Base-by-base conservation (phyloP, 192 early-diverging fungal species). In the Umbelopsis sp. region DNA sequence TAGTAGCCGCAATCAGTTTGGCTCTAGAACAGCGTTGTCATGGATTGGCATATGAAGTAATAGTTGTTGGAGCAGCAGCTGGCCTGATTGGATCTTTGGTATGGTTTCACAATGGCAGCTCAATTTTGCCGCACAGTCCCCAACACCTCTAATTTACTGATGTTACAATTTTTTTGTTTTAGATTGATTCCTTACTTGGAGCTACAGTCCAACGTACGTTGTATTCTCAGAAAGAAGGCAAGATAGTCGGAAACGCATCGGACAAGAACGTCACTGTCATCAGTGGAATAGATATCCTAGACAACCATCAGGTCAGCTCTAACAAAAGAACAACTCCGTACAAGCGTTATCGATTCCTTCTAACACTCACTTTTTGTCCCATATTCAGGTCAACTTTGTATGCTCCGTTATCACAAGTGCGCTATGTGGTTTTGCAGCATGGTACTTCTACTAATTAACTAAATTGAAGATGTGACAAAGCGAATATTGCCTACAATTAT, bases 131-230 rank as follows among this genome's bases (percentile, higher is more conserved):
- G 22, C 44, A 62, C 32, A 70, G 24, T 11, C 36, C 25, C 24
- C 65, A 3, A 72, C 17, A n/a, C n/a, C n/a, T 20, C 43, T 44
- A 43, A 14, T 26, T 47, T 59, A 45, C 56, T 65, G 17, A 67
- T 52, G n/a, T 45, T 20, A 24, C 34, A 4, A 16, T 34, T 4
- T 31, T 38, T 51, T 29, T 22, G 31, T 5, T 67, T 26, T 74
- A 89, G 85, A 75, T 92, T 26, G 96, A 97, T 81, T 97, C 96
- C 22, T 38, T 97, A 1, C 77, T 97, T 12, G 96, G 96, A 24
- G 94, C 92, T 5, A 94, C 96, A 1, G 81, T 96, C 0, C 86
- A 95, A 70, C 82, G 89, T 59, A 84, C 87, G 17, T 81, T 91
- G 21, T 97, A 93, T 80, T 84, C 92, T 59, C 83, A 88, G 21